phyloP scores from a whole-genome alignment of 2,329 filamentous ascomycete species.

The Venturia carpophila region DNA sequence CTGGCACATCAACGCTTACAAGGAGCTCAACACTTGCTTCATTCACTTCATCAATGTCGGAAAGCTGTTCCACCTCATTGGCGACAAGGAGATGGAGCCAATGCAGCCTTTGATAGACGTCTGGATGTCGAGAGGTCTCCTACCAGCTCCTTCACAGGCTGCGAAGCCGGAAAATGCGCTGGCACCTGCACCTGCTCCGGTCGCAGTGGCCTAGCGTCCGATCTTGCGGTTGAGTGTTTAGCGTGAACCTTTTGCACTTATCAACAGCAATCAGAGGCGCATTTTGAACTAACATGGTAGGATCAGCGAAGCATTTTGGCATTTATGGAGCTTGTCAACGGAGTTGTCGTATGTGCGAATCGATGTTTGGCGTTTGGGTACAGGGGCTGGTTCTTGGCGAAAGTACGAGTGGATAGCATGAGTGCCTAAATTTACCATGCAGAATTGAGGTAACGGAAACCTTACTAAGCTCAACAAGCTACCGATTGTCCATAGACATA shows the following conservation, averaged over 20 bases:
- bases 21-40: slow-evolving; percentile 47
- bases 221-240: neutral
- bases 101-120: slow-evolving; percentile 93
- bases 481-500: neutral
- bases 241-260: slow-evolving; percentile 1
- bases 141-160: slow-evolving; percentile 51
- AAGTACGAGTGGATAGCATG: neutral
- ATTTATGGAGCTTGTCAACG: slow-evolving; percentile 8
- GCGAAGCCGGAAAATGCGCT: slow-evolving; percentile 4
- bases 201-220: neutral
- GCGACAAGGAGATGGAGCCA: slow-evolving; percentile 83
- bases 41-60: slow-evolving; percentile 53
- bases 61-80: slow-evolving; percentile 69
- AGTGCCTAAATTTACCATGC: neutral
- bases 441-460: neutral
- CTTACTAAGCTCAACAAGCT: neutral
- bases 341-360: slow-evolving; percentile 3
- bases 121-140: slow-evolving; percentile 81
- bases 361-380: slow-evolving; percentile 4
- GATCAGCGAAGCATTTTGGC: slow-evolving; percentile 8
- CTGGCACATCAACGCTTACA: slow-evolving; percentile 42
- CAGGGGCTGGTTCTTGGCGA: neutral
- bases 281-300: slow-evolving; percentile 6
- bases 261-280: slow-evolving; percentile 9
- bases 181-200: slow-evolving; percentile 1